Evolutionary conservation across 257 asterid species (phyloP), one percentile per base, ranked within the genome.

Genomic region (Nicotiana noctiflora): DNA sequence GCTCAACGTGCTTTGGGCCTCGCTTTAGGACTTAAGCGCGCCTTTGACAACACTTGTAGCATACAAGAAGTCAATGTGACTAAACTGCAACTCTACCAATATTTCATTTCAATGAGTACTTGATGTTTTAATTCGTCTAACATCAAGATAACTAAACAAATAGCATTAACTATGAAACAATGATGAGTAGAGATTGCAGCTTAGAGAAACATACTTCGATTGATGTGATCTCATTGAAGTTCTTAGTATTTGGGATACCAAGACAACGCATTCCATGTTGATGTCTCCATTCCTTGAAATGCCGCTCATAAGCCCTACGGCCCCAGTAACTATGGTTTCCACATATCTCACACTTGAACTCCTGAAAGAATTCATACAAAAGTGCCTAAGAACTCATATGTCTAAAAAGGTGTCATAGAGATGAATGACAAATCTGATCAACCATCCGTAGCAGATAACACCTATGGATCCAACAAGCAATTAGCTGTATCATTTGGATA

Each of bases 291-390:
- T 96, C 99, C 91, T 96, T 96, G 88, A 96, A 96, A 86, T 96
- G 99, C 83, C 99, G 92, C 86, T 96, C 99, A 59, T 94, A 96
- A 74, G 98, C 99, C 91, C 99, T 90, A 80, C 99, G 98, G 49
- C 98, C 98, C 99, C 99, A 94, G 77, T 96, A 94, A 87, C 99
- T 96, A 76, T 94, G 94, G 88, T 96, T 94, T 82, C 99, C 99
- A 77, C 99, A 93, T 27, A 96, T 96, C 92, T 96, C 98, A 80
- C 99, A 96, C 86, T 94, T 93, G 89, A 94, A 93, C 88, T 96
- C 99, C 99, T 94, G 96, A 77, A 31, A 62, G 60, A 29, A 44
- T 51, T 79, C 64, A 64, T 12, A 49, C 61, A 8, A 23, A 63
- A 79, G 60, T 37, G 62, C 57, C 21, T 25, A 79, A 62, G 34